phyloP scores from a whole-genome alignment of 345 rosid genomes.

The Luvunga scandens region DNA sequence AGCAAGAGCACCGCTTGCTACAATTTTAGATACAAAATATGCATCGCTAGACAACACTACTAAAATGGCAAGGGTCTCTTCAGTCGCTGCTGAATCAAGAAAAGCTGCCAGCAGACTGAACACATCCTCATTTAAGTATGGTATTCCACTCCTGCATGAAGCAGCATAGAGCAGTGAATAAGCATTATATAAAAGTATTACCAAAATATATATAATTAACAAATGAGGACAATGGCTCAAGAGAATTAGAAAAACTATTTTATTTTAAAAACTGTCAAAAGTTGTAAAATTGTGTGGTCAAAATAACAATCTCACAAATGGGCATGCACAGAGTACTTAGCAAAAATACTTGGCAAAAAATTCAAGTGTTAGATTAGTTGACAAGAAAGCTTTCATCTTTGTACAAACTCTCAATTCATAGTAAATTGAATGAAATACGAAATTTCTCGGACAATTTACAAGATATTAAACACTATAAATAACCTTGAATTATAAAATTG shows the following conservation, averaged over 20 bases:
- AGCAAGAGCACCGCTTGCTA: constrained; percentile 48
- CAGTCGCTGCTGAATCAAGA: constrained; percentile 52
- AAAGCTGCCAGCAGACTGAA: constrained; percentile 43
- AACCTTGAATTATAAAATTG: background rate
- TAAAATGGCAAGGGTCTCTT: constrained; percentile 50
- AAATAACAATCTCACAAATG: background rate
- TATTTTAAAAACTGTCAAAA: background rate
- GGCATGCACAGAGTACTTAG: background rate
- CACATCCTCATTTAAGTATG: constrained; percentile 42
- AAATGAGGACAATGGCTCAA: background rate
- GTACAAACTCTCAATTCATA: background rate
- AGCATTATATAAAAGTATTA: background rate
- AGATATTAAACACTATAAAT: background rate
- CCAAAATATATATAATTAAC: background rate
- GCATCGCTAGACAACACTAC: constrained; percentile 50
- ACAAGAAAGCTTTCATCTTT: background rate
- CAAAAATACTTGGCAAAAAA: background rate
- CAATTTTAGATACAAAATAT: constrained; percentile 38
- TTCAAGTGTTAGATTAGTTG: background rate
- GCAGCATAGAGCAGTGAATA: constrained; percentile 17
- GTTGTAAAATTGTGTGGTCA: background rate
- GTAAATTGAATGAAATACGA: background rate
- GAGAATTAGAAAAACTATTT: background rate
- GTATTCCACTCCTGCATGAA: constrained; percentile 47
- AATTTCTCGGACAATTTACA: constrained; percentile 3